Evolutionary conservation across 2,329 filamentous ascomycete species (phyloP).

Genomic region (Blastomyces emzantsi): DNA sequence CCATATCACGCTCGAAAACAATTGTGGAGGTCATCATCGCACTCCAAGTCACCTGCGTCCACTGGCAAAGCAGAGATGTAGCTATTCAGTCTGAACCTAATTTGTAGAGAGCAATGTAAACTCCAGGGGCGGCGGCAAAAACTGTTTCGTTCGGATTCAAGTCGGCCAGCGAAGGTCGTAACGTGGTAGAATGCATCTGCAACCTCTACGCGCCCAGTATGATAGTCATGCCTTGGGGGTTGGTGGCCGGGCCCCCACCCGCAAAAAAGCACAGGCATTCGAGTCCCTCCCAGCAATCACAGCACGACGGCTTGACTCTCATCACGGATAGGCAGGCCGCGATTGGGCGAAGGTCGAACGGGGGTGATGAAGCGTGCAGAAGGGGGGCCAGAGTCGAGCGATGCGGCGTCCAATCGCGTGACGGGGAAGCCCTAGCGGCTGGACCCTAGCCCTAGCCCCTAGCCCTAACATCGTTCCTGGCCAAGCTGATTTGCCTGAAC

Average conservation of each 20-base stretch:
- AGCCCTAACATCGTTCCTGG: slow-evolving; percentile 4
- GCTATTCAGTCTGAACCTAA: no score
- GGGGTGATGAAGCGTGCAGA: slow-evolving; percentile 22
- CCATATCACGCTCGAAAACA: not conserved
- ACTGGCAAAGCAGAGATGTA: not conserved
- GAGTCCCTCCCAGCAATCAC: slow-evolving; percentile 6
- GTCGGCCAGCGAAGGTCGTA: not conserved
- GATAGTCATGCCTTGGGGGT: no score
- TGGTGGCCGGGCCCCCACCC: not conserved
- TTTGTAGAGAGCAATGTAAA: not conserved
- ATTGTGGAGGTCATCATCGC: not conserved
- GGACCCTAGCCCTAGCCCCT: slow-evolving; percentile 7
- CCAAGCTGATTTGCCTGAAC: not conserved
- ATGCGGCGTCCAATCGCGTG: slow-evolving; percentile 11
- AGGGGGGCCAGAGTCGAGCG: slow-evolving; percentile 20
- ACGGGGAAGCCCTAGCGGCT: slow-evolving; percentile 11
- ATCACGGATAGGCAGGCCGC: not conserved
- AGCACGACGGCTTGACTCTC: slow-evolving; percentile 5
- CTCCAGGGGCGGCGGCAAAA: no score
- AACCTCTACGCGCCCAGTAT: slow-evolving; percentile 8
- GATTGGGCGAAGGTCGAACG: slow-evolving; percentile 15
- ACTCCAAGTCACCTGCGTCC: not conserved
- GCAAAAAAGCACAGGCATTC: not conserved
- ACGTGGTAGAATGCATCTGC: not conserved
- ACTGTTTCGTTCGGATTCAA: not conserved